These are phyloP conservation scores for Microcyclospora pomicola DNA, from an alignment of 2,329 filamentous ascomycete species.

Conservation along the genomic window DNA sequence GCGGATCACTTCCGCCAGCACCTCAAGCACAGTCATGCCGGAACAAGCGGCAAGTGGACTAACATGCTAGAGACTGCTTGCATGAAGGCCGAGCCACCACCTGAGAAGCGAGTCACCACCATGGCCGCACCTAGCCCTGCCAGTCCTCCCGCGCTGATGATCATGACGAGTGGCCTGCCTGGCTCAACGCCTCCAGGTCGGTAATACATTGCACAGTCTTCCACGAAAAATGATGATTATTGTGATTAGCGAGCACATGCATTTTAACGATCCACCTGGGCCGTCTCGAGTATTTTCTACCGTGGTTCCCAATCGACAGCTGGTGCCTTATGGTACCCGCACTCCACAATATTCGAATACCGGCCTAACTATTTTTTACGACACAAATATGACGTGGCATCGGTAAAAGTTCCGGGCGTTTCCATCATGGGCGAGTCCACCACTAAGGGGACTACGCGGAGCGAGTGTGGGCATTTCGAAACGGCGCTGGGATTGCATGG, in stretches of 20 bases:
- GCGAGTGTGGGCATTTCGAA: no score
- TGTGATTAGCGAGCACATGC: neutral
- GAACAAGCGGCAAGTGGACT: constrained; percentile 96
- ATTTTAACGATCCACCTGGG: neutral
- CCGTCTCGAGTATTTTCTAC: no score
- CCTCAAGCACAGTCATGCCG: constrained; percentile 91
- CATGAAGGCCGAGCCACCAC: constrained; percentile 74
- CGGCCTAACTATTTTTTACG: no score
- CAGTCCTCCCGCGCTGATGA: constrained; percentile 13
- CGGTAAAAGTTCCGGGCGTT: no score
- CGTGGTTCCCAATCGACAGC: no score
- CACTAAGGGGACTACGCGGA: no score
- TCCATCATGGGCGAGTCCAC: no score
- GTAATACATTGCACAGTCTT: constrained; percentile 3
- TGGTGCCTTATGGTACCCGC: no score
- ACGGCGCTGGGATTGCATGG: no score
- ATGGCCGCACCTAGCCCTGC: neutral
- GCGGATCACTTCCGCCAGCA: constrained; percentile 98
- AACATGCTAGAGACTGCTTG: constrained; percentile 95
- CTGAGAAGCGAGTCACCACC: constrained; percentile 21
- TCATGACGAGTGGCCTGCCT: constrained; percentile 12
- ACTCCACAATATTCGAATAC: no score
- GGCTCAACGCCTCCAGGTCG: neutral
- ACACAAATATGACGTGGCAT: no score
- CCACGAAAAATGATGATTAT: constrained; percentile 7